Conservation (phyloP, 2,329 filamentous ascomycete species). For the Paecilomyces fulvus region DNA sequence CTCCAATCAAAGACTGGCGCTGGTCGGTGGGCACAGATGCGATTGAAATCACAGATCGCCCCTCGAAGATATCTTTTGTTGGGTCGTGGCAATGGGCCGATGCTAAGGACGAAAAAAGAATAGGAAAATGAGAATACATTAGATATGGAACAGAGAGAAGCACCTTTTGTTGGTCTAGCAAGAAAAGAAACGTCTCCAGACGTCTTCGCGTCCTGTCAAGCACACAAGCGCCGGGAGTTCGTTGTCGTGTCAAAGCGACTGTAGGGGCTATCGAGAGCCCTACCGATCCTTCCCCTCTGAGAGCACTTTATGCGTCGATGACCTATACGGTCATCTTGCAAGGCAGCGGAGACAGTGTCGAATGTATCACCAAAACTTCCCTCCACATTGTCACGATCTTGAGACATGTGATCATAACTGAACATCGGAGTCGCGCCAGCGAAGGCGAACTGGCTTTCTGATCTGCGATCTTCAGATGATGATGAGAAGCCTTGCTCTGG, state of each 20-base stretch:
- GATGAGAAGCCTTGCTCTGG: constrained; percentile 21
- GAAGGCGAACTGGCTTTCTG: constrained; percentile 3
- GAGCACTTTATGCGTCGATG: constrained; percentile 20
- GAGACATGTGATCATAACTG: constrained; percentile 17
- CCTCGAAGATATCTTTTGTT: neutral
- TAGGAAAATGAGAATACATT: neutral
- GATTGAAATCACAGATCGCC: neutral
- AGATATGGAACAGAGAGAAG: neutral
- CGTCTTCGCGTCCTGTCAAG: constrained; percentile 10
- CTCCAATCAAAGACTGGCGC: too few relatives aligned
- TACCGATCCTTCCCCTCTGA: constrained; percentile 21
- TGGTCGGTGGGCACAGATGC: neutral
- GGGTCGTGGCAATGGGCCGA: neutral
- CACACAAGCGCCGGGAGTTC: constrained; percentile 27
- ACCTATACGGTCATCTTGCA: constrained; percentile 19
- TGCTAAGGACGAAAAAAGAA: neutral
- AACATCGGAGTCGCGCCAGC: constrained; percentile 17
- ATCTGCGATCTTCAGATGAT: constrained; percentile 11
- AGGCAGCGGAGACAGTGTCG: constrained; percentile 22
- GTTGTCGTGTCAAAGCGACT: constrained; percentile 25
- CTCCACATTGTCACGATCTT: constrained; percentile 16
- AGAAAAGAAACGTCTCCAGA: neutral
- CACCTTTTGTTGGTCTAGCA: neutral
- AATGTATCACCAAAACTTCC: constrained; percentile 19
- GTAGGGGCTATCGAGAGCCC: constrained; percentile 17